Evolutionary conservation across 2,329 filamentous ascomycete species (phyloP).

Genomic region (Elsinoe perseae): DNA sequence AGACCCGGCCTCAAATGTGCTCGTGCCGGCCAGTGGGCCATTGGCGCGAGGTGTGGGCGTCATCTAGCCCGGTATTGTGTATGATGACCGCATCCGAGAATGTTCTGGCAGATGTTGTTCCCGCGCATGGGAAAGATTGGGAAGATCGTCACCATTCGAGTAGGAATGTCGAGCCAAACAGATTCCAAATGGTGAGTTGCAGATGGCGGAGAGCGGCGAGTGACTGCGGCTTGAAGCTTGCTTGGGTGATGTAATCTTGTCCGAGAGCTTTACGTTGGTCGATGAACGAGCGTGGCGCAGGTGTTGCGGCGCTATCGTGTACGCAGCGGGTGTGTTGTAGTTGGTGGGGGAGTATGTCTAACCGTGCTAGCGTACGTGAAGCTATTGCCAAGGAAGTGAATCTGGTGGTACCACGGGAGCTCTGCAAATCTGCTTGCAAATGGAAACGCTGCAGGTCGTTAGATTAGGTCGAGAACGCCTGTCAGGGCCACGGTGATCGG

Average conservation of each 20-base stretch:
- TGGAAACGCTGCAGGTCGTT: background rate
- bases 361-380: conserved; percentile 1
- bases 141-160: conserved; percentile 1
- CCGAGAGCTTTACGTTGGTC: background rate
- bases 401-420: background rate
- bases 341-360: background rate
- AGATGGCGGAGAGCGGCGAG: background rate
- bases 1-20: conserved; percentile 29
- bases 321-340: background rate
- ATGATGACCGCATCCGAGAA: background rate
- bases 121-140: background rate
- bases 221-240: background rate
- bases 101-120: background rate
- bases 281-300: background rate
- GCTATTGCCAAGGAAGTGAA: conserved; percentile 12
- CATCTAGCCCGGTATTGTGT: conserved; percentile 34
- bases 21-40: conserved; percentile 22
- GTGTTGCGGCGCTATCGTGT: background rate
- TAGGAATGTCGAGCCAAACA: background rate
- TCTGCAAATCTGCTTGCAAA: background rate
- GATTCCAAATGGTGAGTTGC: background rate
- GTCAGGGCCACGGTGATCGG: background rate
- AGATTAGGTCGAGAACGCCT: background rate
- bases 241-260: background rate
- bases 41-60: conserved; percentile 30